Percentiles rank a stretch among this genome's conserved stretches.
phyloP scores from a whole-genome alignment of 345 rosid genomes.

The Leavenworthia alabamica region DNA sequence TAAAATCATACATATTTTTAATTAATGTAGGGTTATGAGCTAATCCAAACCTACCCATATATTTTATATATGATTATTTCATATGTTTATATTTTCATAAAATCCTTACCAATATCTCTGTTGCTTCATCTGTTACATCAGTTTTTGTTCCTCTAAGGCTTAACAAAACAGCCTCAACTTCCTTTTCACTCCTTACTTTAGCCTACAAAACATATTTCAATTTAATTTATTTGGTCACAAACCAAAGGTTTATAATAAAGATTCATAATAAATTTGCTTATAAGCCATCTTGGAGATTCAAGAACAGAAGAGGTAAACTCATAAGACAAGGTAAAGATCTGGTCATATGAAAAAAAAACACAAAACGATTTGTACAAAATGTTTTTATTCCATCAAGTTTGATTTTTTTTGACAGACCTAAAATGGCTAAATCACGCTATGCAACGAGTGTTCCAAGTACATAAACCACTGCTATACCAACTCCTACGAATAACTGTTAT shows the following conservation, averaged over 20 bases:
- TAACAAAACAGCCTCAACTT: slow-evolving; percentile 17
- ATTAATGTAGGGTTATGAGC: too few relatives aligned
- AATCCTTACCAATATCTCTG: slow-evolving; percentile 26
- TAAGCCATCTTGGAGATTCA: slow-evolving; percentile 34
- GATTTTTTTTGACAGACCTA: slow-evolving; percentile 2
- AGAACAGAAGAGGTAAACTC: slow-evolving; percentile 32
- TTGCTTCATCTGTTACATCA: slow-evolving; percentile 30
- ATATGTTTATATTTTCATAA: too few relatives aligned
- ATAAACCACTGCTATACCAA: slow-evolving; percentile 24
- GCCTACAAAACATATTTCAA: slow-evolving; percentile 11
- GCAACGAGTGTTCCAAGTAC: slow-evolving; percentile 18
- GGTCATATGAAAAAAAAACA: not conserved
- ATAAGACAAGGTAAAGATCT: slow-evolving; percentile 20
- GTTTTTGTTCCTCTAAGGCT: slow-evolving; percentile 15
- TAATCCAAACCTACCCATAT: too few relatives aligned
- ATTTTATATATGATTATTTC: too few relatives aligned
- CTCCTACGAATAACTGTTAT: slow-evolving; percentile 21
- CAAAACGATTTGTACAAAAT: not conserved
- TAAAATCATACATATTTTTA: too few relatives aligned
- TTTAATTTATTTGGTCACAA: not conserved
- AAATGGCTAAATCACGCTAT: slow-evolving; percentile 31
- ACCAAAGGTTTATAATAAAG: not conserved
- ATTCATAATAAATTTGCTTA: slow-evolving; percentile 2
- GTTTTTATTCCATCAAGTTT: not conserved
- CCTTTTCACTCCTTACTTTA: slow-evolving; percentile 21